These are phyloP conservation scores for Solanum hybrid DNA, from an alignment of 305 asterid species.

Conservation along the genomic window DNA sequence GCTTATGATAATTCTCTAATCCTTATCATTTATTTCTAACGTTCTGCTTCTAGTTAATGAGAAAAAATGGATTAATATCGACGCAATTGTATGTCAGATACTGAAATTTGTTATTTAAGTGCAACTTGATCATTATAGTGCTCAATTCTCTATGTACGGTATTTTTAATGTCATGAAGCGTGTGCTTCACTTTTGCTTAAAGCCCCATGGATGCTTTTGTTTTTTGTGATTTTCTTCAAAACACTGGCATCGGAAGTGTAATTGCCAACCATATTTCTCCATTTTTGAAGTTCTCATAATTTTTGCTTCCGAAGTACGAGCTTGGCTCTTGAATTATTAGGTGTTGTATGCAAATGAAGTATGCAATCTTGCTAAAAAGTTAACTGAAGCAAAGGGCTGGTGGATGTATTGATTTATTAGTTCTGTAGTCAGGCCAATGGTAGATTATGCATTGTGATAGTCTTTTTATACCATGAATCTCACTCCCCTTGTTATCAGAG, in stretches of 20 bases:
- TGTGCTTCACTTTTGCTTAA: not conserved
- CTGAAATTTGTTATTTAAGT: not conserved
- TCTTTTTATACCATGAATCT: not conserved
- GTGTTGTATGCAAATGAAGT: not conserved
- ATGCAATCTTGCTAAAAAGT: not conserved
- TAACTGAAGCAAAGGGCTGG: not conserved
- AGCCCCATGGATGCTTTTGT: not conserved
- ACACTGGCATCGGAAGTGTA: not conserved
- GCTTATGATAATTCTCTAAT: not conserved
- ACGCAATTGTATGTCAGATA: not conserved
- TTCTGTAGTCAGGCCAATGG: not conserved
- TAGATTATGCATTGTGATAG: not conserved
- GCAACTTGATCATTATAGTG: not conserved
- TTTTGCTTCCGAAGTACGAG: not conserved
- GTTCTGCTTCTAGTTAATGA: not conserved
- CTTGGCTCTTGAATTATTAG: not conserved
- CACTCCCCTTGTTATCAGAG: not conserved
- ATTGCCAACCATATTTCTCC: not conserved
- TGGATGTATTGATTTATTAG: not conserved
- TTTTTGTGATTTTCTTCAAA: not conserved
- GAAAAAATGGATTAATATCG: not conserved
- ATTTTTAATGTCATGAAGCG: not conserved
- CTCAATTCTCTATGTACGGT: not conserved
- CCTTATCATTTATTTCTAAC: not conserved
- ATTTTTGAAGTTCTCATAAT: not conserved